Percentiles rank a stretch among this genome's conserved stretches.
These are phyloP conservation scores for Nepenthes mirabilis DNA, from an alignment of 148 eudicot genomes.

Conservation along the genomic window DNA sequence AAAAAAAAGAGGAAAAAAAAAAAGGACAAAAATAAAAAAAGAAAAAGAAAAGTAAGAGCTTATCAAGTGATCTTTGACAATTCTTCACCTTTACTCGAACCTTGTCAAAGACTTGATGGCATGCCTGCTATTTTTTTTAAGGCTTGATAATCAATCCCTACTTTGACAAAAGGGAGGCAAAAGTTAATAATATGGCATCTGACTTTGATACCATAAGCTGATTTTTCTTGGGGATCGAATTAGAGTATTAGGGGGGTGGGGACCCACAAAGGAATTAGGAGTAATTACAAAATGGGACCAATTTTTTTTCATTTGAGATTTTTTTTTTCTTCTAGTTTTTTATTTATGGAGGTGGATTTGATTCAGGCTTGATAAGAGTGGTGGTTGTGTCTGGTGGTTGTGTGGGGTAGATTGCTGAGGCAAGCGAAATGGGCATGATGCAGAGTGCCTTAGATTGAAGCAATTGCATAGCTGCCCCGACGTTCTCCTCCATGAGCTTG, in stretches of 20 bases:
- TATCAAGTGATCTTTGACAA: constrained; percentile 41
- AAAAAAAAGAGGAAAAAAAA: constrained; percentile 5
- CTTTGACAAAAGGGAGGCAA: constrained; percentile 24
- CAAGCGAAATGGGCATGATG: constrained; percentile 93
- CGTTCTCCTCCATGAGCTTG: constrained; percentile 93
- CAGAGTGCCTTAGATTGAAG: constrained; percentile 97
- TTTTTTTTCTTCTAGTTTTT: neutral
- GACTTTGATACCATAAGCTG: constrained; percentile 35
- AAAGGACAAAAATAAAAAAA: neutral
- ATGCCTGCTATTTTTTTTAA: constrained; percentile 18
- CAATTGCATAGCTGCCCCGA: constrained; percentile 96
- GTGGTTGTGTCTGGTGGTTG: constrained; percentile 56
- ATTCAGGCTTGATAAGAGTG: constrained; percentile 60
- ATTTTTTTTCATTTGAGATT: neutral
- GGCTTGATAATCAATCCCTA: constrained; percentile 22
- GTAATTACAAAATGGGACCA: constrained; percentile 1
- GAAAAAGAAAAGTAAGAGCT: constrained; percentile 4
- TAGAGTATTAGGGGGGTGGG: constrained; percentile 6
- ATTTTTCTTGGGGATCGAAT: constrained; percentile 11
- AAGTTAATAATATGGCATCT: constrained; percentile 32
- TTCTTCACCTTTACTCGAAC: constrained; percentile 25
- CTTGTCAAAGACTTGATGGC: constrained; percentile 22
- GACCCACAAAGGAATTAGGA: constrained; percentile 12
- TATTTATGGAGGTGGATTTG: constrained; percentile 42
- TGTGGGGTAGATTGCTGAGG: constrained; percentile 85